Evolutionary conservation across 768 basidiomycete species (phyloP), one percentile per base, ranked within the genome.

Genomic region (Bullera alba): DNA sequence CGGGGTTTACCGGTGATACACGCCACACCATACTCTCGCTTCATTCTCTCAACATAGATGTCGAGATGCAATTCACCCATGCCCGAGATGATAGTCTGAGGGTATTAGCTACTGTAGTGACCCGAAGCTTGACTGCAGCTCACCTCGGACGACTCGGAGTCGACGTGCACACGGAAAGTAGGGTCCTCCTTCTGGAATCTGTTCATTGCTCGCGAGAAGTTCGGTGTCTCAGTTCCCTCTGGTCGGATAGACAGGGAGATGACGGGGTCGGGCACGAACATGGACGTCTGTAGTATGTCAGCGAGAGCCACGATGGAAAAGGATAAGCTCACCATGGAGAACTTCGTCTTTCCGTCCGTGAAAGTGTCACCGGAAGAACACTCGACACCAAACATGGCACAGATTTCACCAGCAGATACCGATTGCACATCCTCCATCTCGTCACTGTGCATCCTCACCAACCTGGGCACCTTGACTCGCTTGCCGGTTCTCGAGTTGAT

Each of bases 41-140:
- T 84, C 91, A 99, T 96, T 34, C 95, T 88, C 71, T 99, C 95
- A 53, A 96, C 91, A 75, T 99, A 97, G 67, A 99, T 93, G 67
- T 99, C 95, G 21, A 99, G 80, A 70, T 99, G 95, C 16, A 99
- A 81, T 73, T 99, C 95, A 22, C 95, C 95, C 95, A 99, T 99
- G 19, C 95, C 95, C 26, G 92, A 96, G 58, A 99, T 96, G 73
- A 99, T 97, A 15, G 93, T 97, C 87, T 91, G 58, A 17, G 22
- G 23, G n/a, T 6, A 29, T 48, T 34, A 50, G 45, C 57, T 10
- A 34, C 32, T 34, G 10, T 10, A 10, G 32, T 34, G 48, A 2
- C n/a, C n/a, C n/a, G 39, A 15, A 14, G 48, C 6, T 17, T 42
- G 21, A n/a, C 6, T n/a, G n/a, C n/a, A 25, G 50, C 70, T 56